Conservation (phyloP, 148 eudicot genomes). For the Selenicereus undatus region DNA sequence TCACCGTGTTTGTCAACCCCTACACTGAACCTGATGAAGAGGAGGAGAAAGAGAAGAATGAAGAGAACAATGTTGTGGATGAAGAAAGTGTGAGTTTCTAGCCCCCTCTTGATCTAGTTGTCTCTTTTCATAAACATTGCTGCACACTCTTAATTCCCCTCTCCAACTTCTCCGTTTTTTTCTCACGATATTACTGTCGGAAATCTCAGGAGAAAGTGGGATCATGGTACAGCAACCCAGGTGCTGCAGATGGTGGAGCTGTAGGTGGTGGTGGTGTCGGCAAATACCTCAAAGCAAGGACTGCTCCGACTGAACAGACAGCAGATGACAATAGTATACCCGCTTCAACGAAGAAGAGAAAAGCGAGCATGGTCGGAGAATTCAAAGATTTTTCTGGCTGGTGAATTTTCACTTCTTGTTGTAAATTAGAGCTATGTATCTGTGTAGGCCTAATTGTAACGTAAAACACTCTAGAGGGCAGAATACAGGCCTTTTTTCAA, state of each 20-base stretch:
- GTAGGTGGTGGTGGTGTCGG: conserved; percentile 65
- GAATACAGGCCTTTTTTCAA: neutral
- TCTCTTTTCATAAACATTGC: neutral
- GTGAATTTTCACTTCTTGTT: conserved; percentile 32
- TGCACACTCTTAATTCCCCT: neutral
- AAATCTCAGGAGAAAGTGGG: conserved; percentile 80
- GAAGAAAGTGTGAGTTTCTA: conserved; percentile 67
- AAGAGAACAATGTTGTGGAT: conserved; percentile 47
- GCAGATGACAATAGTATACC: conserved; percentile 35
- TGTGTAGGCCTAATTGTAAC: conserved; percentile 9
- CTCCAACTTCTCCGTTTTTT: neutral
- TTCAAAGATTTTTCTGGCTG: conserved; percentile 78
- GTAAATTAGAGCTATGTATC: conserved; percentile 4
- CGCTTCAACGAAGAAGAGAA: conserved; percentile 63
- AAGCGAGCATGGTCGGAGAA: conserved; percentile 33
- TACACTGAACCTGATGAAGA: conserved; percentile 84
- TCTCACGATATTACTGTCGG: neutral
- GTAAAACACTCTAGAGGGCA: conserved; percentile 2
- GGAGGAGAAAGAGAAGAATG: conserved; percentile 55
- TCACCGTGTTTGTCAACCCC: conserved; percentile 75
- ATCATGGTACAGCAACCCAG: conserved; percentile 96
- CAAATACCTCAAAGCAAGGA: conserved; percentile 67
- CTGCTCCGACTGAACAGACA: conserved; percentile 35
- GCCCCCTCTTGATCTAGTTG: neutral
- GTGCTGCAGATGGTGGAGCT: conserved; percentile 38